Base-by-base conservation (phyloP, 192 early-diverging fungal species). In the Mortierella claussenii region DNA sequence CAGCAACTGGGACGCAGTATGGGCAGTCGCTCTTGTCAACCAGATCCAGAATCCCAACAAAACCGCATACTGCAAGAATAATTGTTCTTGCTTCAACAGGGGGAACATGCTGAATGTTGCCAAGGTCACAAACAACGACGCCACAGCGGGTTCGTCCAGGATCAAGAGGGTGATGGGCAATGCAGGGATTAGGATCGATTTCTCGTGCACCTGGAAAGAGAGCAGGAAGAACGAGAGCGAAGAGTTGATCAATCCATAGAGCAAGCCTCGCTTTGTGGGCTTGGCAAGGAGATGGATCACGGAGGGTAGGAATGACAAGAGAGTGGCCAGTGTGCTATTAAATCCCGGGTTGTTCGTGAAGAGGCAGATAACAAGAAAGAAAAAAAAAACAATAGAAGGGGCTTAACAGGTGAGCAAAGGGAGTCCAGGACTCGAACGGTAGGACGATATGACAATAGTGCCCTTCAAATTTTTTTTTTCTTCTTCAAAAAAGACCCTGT, bases 161-260 rank as follows among this genome's bases (percentile, higher is more conserved):
- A 93, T 82, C 57, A 97, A 66, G 45, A 98, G 65, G 2, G 89
- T 89, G 12, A 92, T 86, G 0, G 95, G 93, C 20, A 95, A 78
- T 4, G 87, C 58, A 1, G 97, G 96, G 9, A 99, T 71, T 36
- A 99, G 74, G 42, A 99, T 98, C 0, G 92, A 93, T 74, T 99
- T 99, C 70, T 99, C 97, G 79, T 99, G 97, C 6, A 98, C 92
- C 83, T 98, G 96, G 85, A 99, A 99, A 11, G 96, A 94, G 54
- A 97, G 93, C 65, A 99, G 69, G 83, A 97, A 99, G 69, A 99
- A 99, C 5, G 90, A 92, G 27, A 99, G 79, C 3, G 94, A 92
- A 1, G 86, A 86, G 66, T 89, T 92, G 40, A 91, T 65, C 34
- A 97, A 65, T 2, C 89, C 82, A 56, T 94, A 93, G 34, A 95